Percentiles rank a stretch among this genome's conserved stretches.
Conservation (phyloP, 306 rosid species). For the Trichosanthes cucumerina region DNA sequence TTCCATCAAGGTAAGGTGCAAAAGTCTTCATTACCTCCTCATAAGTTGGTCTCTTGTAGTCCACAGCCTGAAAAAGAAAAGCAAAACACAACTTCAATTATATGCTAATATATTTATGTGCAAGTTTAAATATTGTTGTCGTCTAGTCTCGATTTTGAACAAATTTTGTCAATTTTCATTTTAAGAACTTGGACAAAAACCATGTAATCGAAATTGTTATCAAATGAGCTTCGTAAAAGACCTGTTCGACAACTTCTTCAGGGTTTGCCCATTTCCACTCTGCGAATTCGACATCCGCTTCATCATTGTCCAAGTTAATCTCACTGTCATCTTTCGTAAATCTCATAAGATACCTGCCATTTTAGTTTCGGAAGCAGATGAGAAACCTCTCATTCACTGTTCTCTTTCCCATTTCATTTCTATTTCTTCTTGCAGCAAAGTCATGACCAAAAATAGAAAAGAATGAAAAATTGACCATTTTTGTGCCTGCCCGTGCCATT, state of each 20-base stretch:
- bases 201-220: neutral
- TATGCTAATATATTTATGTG: neutral
- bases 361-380: neutral
- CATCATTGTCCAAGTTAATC: slow-evolving; percentile 71
- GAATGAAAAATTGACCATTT: slow-evolving; percentile 49
- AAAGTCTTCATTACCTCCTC: slow-evolving; percentile 80
- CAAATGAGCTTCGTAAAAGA: neutral
- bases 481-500: slow-evolving; percentile 99
- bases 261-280: slow-evolving; percentile 99
- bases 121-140: neutral
- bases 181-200: neutral
- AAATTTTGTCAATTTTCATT: neutral
- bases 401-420: neutral
- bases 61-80: slow-evolving; percentile 66
- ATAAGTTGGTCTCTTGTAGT: slow-evolving; percentile 93
- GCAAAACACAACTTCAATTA: neutral
- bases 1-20: slow-evolving; percentile 57
- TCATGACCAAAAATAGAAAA: neutral
- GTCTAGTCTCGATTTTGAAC: neutral
- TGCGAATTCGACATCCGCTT: slow-evolving; percentile 83
- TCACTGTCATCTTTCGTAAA: slow-evolving; percentile 62
- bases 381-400: neutral
- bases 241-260: slow-evolving; percentile 88
- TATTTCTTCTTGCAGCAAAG: neutral
- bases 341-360: slow-evolving; percentile 77